These are phyloP conservation scores for Diaporthe longicolla DNA, from an alignment of 2,329 filamentous ascomycete genomes.

Conservation along the genomic window DNA sequence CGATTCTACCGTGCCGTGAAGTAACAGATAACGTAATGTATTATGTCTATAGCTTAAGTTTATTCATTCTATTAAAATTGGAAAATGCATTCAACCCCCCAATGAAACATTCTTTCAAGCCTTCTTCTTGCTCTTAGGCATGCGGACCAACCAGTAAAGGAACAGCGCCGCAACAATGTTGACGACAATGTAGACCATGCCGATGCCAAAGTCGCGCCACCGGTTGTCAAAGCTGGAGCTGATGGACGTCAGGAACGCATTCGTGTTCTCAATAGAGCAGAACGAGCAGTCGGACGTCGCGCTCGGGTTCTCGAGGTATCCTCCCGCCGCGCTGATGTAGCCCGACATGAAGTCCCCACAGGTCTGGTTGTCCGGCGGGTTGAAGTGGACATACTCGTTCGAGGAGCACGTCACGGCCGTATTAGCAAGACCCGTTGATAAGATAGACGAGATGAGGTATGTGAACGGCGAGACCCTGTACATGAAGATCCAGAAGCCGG, in stretches of 20 bases:
- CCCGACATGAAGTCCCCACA: constrained; percentile 71
- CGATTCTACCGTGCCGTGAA: neutral
- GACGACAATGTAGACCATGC: constrained; percentile 68
- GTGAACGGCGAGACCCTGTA: constrained; percentile 87
- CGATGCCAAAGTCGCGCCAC: constrained; percentile 78
- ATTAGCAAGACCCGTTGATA: constrained; percentile 79
- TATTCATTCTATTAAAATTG: neutral
- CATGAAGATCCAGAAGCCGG: constrained; percentile 87
- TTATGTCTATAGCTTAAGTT: neutral
- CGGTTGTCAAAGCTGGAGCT: constrained; percentile 66
- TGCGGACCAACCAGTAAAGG: constrained; percentile 60
- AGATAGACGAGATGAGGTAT: constrained; percentile 81
- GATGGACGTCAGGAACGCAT: constrained; percentile 64
- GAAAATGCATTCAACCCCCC: neutral
- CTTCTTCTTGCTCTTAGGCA: constrained; percentile 46
- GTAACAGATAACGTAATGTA: neutral
- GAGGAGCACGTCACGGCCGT: constrained; percentile 74
- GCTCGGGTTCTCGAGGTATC: constrained; percentile 65
- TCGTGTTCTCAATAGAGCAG: constrained; percentile 67
- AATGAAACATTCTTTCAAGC: neutral
- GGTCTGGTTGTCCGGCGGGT: constrained; percentile 69
- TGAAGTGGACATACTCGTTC: constrained; percentile 79
- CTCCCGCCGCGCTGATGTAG: constrained; percentile 65
- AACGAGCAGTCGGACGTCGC: constrained; percentile 68
- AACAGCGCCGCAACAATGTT: constrained; percentile 64